Conservation (phyloP, 1,139 yeast genomes). For the Lodderomyces margitis region DNA sequence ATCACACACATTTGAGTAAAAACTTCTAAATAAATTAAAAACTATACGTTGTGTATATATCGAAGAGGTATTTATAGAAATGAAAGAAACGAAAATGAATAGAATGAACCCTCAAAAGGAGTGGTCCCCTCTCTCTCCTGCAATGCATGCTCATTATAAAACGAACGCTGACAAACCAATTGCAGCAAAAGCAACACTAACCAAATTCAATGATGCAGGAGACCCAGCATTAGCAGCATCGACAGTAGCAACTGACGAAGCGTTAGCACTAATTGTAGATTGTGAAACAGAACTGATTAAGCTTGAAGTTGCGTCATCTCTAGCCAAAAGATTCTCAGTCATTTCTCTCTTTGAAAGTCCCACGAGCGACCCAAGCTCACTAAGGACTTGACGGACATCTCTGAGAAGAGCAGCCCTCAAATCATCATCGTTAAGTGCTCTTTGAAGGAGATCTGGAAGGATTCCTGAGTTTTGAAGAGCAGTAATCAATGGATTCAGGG, state of each 20-base stretch:
- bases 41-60: not conserved
- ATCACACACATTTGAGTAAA: not conserved
- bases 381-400: slow-evolving; percentile 11
- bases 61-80: not conserved
- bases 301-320: slow-evolving; percentile 8
- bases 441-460: slow-evolving; percentile 23
- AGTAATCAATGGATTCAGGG: slow-evolving; percentile 23
- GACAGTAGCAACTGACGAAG: slow-evolving; percentile 7
- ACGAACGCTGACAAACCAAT: slow-evolving; percentile 14
- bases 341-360: slow-evolving; percentile 4
- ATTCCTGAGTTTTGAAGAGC: slow-evolving; percentile 28
- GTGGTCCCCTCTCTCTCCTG: no score
- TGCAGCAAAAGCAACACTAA: slow-evolving; percentile 13
- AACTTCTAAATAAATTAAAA: not conserved
- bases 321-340: slow-evolving; percentile 1
- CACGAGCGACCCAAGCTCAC: not conserved
- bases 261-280: not conserved
- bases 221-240: slow-evolving; percentile 12
- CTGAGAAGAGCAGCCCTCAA: slow-evolving; percentile 22
- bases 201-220: slow-evolving; percentile 9
- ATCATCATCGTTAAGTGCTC: slow-evolving; percentile 26
- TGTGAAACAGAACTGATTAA: not conserved
- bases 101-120: not conserved
- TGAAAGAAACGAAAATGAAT: slow-evolving; percentile 1
- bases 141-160: slow-evolving; percentile 3